Evolutionary conservation across 495 filamentous ascomycete species (phyloP), one percentile per base, ranked within the genome.

Genomic region (Tuber brumale): DNA sequence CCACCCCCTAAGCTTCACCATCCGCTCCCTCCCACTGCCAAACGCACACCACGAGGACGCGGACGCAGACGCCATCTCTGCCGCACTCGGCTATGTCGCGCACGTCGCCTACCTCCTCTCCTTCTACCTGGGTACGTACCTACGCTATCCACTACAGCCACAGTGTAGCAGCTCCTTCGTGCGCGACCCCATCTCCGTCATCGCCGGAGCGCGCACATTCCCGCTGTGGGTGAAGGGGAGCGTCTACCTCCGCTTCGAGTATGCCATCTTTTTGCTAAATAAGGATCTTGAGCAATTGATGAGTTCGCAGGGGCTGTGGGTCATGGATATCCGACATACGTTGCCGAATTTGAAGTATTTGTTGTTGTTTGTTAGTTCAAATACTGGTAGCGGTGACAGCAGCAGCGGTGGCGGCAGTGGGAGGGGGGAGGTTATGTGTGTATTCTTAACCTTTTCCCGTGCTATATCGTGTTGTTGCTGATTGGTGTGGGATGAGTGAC

Each of bases 341-440:
- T 86, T 97, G 23, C 93, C 94, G 51, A 99, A 99, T 80, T 84
- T 98, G 31, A 97, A 97, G 84, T 97, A 96, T 76, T 84, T 97
- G 16, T 39, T 80, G 27, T n/a, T 80, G 21, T 82, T 72, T 66
- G 73, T 21, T 19, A 6, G 12, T 51, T 9, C 31, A 69, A 37
- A 39, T 43, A 46, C 48, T 27, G 35, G 4, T 46, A 14, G 23
- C n/a, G n/a, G 23, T 8, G 51, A 31, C 6, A 41, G 71, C 70
- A 16, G 37, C 61, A 39, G 76, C 16, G 0, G 9, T 70, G 23
- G 27, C 6, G 8, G 44, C n/a, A 19, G 35, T 61, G 51, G 48
- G n/a, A 9, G 27, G 27, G 57, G 57, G 27, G 57, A 35, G 57
- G 27, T 61, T 61, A 27, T 61, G 51, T 61, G 51, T 27, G 51